phyloP scores from a whole-genome alignment of 1,284 basidiomycete genomes.

The Moesziomyces aphidis region DNA sequence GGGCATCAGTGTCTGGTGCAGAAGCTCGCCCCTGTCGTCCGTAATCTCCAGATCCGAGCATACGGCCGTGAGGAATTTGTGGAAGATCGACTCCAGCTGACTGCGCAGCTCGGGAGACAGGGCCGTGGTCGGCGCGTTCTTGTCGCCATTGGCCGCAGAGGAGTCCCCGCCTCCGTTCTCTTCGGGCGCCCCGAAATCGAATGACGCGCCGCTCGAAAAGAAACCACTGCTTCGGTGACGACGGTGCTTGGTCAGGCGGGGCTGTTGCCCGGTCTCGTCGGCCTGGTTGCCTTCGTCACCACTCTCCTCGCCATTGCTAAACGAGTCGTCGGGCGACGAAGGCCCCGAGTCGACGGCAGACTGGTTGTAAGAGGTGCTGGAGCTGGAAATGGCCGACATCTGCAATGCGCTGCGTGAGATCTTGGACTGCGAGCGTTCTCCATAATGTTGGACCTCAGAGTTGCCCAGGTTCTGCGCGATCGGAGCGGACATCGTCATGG shows the following conservation, averaged over 20 bases:
- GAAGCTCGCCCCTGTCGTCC: constrained; percentile 93
- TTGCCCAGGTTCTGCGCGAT: constrained; percentile 14
- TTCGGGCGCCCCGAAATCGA: constrained; percentile 33
- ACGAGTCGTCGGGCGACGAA: constrained; percentile 49
- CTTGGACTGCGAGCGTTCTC: constrained; percentile 20
- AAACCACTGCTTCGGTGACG: constrained; percentile 50
- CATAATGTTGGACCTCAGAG: constrained; percentile 4
- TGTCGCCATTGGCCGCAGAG: constrained; percentile 19
- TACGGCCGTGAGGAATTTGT: constrained; percentile 85
- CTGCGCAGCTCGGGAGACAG: constrained; percentile 75
- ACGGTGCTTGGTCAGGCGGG: constrained; percentile 40
- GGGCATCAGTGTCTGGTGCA: constrained; percentile 98
- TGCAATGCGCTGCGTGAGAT: constrained; percentile 40
- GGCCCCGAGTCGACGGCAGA: constrained; percentile 46
- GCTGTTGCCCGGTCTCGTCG: constrained; percentile 15
- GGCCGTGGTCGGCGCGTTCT: constrained; percentile 21
- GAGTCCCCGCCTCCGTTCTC: constrained; percentile 26
- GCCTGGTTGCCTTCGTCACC: constrained; percentile 26
- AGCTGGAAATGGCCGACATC: constrained; percentile 44
- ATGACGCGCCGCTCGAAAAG: constrained; percentile 50
- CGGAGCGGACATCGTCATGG: constrained; percentile 42
- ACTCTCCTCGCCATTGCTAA: constrained; percentile 50
- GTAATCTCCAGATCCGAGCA: constrained; percentile 93
- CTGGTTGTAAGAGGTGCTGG: constrained; percentile 25
- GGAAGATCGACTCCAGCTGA: constrained; percentile 90